phyloP scores from a whole-genome alignment of 2,329 filamentous ascomycete species.

The Phaeosphaeria sp. region DNA sequence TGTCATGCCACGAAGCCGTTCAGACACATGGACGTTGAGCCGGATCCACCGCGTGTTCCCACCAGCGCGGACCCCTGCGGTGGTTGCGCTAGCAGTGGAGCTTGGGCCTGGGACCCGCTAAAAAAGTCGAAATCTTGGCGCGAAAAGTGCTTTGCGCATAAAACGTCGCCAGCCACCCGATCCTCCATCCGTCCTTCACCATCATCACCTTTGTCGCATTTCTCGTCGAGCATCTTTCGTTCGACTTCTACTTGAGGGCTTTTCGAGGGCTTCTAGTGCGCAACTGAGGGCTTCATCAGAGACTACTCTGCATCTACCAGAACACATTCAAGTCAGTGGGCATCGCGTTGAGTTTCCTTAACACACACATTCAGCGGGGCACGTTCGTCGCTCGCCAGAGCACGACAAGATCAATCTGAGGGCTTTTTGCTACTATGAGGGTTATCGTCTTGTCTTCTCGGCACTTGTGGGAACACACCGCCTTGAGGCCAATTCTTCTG shows the following conservation, averaged over 20 bases:
- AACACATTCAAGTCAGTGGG: constrained; percentile 50
- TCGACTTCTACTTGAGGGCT: constrained; percentile 39
- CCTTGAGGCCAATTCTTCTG: constrained; percentile 54
- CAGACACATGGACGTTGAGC: neutral
- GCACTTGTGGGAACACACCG: constrained; percentile 62
- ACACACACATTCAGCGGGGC: constrained; percentile 45
- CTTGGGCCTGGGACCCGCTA: constrained; percentile 5
- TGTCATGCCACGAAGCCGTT: neutral
- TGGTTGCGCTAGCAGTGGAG: constrained; percentile 10
- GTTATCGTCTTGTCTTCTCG: constrained; percentile 53
- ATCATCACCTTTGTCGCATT: constrained; percentile 22
- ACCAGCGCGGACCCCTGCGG: constrained; percentile 11
- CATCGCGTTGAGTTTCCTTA: constrained; percentile 49
- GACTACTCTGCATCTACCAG: constrained; percentile 33
- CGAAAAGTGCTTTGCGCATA: constrained; percentile 7
- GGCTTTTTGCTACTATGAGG: constrained; percentile 50
- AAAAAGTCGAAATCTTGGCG: constrained; percentile 11
- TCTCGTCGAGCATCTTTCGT: constrained; percentile 26
- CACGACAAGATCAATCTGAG: constrained; percentile 47
- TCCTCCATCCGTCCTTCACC: constrained; percentile 20
- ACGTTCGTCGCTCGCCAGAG: constrained; percentile 45
- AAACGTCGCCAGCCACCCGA: constrained; percentile 20
- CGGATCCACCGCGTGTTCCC: neutral
- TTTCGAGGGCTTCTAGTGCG: constrained; percentile 42
- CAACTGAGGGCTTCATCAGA: constrained; percentile 38